phyloP scores from a whole-genome alignment of 768 basidiomycete genomes.

The Macrocybe gigantea region DNA sequence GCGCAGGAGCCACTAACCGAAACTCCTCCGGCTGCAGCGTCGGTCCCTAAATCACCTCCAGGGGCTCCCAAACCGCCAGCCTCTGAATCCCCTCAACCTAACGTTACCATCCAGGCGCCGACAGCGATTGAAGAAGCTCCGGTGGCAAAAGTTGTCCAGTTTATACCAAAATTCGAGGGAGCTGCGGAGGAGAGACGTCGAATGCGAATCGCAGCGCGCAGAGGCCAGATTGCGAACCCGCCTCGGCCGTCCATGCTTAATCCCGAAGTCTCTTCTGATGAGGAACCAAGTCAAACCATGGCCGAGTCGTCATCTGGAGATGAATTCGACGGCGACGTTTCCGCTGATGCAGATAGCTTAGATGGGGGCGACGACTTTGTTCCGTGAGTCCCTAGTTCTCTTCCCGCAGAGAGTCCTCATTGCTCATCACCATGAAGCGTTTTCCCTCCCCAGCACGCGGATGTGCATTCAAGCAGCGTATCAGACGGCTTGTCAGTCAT shows the following conservation, averaged over 20 bases:
- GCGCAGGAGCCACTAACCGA: constrained; percentile 26
- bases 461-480: constrained; percentile 49
- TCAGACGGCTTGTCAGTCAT: constrained; percentile 60
- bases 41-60: constrained; percentile 14
- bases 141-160: constrained; percentile 48
- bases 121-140: constrained; percentile 36
- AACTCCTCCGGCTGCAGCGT: constrained; percentile 22
- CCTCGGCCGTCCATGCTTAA: constrained; percentile 30
- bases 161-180: constrained; percentile 75
- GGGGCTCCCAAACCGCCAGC: constrained; percentile 6
- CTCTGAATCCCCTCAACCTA: constrained; percentile 24
- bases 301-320: constrained; percentile 44
- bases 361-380: constrained; percentile 76
- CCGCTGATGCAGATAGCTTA: constrained; percentile 40
- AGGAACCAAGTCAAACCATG: constrained; percentile 38
- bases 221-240: constrained; percentile 30
- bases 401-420: neutral
- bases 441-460: constrained; percentile 58
- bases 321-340: constrained; percentile 43
- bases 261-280: constrained; percentile 51
- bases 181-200: constrained; percentile 71
- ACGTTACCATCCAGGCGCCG: constrained; percentile 35
- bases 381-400: constrained; percentile 44
- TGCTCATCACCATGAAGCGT: constrained; percentile 35
- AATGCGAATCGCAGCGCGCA: constrained; percentile 59